Base-by-base conservation (phyloP, 306 rosid species). In the Inga leiocalycina region DNA sequence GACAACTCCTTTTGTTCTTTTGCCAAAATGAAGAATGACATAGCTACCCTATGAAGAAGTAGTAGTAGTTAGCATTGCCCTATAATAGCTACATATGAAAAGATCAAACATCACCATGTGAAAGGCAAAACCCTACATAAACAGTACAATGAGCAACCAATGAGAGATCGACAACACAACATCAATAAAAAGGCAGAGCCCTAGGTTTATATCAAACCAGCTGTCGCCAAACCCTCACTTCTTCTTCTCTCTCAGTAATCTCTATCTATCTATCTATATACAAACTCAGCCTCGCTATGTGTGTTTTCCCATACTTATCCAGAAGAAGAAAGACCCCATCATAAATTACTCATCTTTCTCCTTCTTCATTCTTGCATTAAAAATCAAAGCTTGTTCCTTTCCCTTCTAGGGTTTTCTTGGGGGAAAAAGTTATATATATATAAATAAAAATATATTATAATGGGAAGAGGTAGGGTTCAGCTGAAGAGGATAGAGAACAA, bases 391-490 rank as follows among this genome's bases (percentile, higher is more conserved):
- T 62, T 62, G 35, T 62, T 62, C 8, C 16, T 49, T 62, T 62
- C 32, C 69, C 20, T 14, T 64, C 34, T 54, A 6, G 24, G 68
- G 68, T 34, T 62, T 62, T 62, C 69, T 49, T 14, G 48, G 65
- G 72, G n/a, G n/a, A 62, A 16, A 41, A 11, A 61, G 73, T 56
- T 15, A 13, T 64, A 2, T 9, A 1, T 30, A 64, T 30, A 20
- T 61, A 61, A 32, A 32, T 66, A 4, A 15, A 15, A 10, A 24
- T 64, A 12, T 49, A 12, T 14, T 56, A 56, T 66, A 69, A 93
- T 94, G 99, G 99, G 99, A 34, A 95, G 99, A 54, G 99, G 99
- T 85, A 95, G 97, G 92, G 98, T 95, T 90, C 91, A 92, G 89
- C 75, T 93, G 75, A 95, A 92, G 89, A 81, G 98, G 74, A 93